Evolutionary conservation across 345 rosid genomes (phyloP).

Genomic region (Conringia planisiliqua): DNA sequence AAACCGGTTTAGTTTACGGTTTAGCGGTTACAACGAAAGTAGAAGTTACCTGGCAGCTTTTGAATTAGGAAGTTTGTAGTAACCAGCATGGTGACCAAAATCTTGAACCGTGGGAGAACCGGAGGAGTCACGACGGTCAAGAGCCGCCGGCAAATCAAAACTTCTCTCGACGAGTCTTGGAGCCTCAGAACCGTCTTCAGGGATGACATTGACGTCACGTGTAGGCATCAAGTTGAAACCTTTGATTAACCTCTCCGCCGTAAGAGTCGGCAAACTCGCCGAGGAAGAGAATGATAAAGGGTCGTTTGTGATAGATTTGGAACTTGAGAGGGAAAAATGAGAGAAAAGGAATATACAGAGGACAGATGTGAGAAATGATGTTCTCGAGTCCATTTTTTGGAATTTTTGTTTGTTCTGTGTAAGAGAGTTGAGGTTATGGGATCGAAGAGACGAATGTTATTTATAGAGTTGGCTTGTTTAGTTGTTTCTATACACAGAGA

Average conservation of each 20-base stretch:
- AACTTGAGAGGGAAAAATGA: conserved; percentile 1
- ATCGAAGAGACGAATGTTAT: conserved; percentile 14
- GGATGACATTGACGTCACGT: conserved; percentile 29
- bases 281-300: conserved; percentile 29
- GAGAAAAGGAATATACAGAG: conserved; percentile 20
- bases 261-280: conserved; percentile 23
- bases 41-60: conserved; percentile 66
- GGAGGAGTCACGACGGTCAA: conserved; percentile 33
- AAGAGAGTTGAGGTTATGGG: neutral
- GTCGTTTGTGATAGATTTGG: conserved; percentile 8
- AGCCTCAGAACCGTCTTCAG: conserved; percentile 9
- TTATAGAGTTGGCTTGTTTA: conserved; percentile 19
- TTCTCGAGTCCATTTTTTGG: conserved; percentile 13
- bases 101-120: conserved; percentile 54
- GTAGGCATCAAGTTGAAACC: conserved; percentile 55
- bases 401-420: neutral
- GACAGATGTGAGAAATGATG: conserved; percentile 23
- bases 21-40: neutral
- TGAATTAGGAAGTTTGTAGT: conserved; percentile 67
- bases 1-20: neutral
- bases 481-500: neutral
- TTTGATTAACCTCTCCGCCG: conserved; percentile 52
- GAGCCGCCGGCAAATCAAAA: conserved; percentile 39
- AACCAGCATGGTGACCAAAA: conserved; percentile 84
- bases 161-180: conserved; percentile 44